phyloP scores from a whole-genome alignment of 2,329 filamentous ascomycete species.

The Trichoderma sp. region DNA sequence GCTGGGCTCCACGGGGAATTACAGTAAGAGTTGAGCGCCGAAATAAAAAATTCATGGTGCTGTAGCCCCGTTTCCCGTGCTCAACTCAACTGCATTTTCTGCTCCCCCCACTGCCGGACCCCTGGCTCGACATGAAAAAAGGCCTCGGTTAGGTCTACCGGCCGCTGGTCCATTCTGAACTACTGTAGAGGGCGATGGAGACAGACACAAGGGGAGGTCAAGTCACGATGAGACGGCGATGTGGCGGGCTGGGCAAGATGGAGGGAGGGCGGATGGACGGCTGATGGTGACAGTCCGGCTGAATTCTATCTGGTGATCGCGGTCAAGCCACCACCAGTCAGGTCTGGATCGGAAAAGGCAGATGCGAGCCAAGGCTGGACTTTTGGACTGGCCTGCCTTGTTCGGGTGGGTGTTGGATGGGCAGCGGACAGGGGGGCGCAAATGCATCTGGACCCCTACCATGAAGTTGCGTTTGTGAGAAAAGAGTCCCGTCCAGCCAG shows the following conservation, averaged over 20 bases:
- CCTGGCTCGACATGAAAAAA: not conserved
- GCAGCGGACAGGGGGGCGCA: not conserved
- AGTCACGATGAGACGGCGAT: not conserved
- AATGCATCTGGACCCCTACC: not conserved
- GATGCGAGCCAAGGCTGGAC: not conserved
- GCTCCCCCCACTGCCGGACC: not conserved
- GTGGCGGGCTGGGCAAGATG: not conserved
- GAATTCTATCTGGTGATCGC: slow-evolving; percentile 2
- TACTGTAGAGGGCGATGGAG: not conserved
- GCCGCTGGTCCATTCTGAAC: not conserved
- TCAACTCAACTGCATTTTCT: not conserved
- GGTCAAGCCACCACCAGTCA: not conserved
- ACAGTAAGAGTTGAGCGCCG: not conserved
- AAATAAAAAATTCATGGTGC: not conserved
- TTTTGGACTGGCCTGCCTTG: not conserved
- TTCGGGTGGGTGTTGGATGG: not conserved
- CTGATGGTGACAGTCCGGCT: not conserved
- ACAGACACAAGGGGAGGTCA: not conserved
- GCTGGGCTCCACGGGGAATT: not conserved
- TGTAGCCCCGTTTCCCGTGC: not conserved
- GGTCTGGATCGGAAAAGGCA: not conserved
- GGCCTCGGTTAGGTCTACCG: slow-evolving; percentile 11
- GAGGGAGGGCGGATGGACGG: not conserved
- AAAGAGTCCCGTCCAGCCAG: not conserved
- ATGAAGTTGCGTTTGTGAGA: not conserved